Evolutionary conservation across 176 grass and related monocot species (phyloP), one percentile per base, ranked within the genome.

Genomic region (Cenchrus americanus): DNA sequence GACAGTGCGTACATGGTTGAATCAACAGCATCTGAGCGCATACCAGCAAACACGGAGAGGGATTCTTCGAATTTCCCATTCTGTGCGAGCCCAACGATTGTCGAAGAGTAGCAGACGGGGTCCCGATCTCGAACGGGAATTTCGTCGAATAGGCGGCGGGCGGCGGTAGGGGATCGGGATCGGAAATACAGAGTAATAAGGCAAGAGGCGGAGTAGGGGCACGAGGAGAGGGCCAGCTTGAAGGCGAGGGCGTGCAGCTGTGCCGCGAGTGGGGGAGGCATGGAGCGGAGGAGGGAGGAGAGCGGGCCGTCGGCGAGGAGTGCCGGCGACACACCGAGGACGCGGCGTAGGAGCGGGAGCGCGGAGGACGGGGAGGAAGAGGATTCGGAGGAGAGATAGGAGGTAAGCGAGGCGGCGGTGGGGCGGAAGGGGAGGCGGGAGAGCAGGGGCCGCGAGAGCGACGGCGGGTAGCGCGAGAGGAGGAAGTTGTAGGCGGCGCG

Each of bases 1-100:
- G 87, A 92, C n/a, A 85, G 34, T 4, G 80, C 72, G 5, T 87
- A 75, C 71, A 85, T 83, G 10, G 86, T 92, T 7, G 90, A 86
- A 42, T 58, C 24, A 46, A 86, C 68, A 23, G 15, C 71, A 58
- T 47, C 30, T 1, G 66, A 65, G 27, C 60, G 66, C 87, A 87
- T 92, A 10, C 3, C 7, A 5, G 77, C 43, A 14, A 92, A 92
- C 6, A 82, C 48, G 1, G 64, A 70, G 0, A 92, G 81, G 7
- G 87, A 52, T 19, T 76, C 54, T 52, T 69, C 49, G 2, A 54
- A 54, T 8, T 59, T 14, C 13, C 23, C 80, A 23, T 92, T 92
- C 77, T 89, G 76, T 0, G 84, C 70, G 17, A 89, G 80, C 13
- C 71, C 87, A 51, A 89, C 77, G 10, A 89, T 84, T 42, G 84